Evolutionary conservation across 192 early-diverging fungal species (phyloP), one percentile per base, ranked within the genome.

Genomic region (Coemansia sp.): DNA sequence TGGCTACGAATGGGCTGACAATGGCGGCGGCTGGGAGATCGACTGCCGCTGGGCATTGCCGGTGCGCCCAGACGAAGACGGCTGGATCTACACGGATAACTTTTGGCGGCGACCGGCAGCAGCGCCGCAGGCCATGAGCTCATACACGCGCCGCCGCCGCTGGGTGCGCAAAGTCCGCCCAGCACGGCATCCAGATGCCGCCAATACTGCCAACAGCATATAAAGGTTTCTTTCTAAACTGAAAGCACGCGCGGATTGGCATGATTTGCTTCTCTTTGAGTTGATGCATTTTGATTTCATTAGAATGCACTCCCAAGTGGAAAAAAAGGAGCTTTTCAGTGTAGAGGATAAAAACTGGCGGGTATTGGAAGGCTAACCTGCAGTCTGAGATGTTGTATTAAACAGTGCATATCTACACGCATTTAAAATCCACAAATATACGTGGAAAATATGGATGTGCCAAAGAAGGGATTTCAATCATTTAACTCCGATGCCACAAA

Each of bases 71-170:
- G 88, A 64, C 54, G 72, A 68, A 18, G 72, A 83, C 19, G 84
- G 84, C 5, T 90, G 88, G 88, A 57, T 79, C 43, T 90, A 90
- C 63, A 78, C 80, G 0, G 84, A 88, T 77, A 82, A 90, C 59
- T 66, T 72, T 41, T 90, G 88, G 88, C 67, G 65, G 16, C 68
- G 75, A n/a, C 77, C 70, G 16, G 64, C 72, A 50, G 38, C 65
- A 18, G 49, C 57, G 0, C 72, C 71, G 19, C 72, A 77, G 19
- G 57, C 59, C 7, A 59, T 87, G 51, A 62, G 68, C 16, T 78
- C 70, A 6, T 74, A 85, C 33, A 90, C 88, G 14, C 68, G 88
- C 12, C 72, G 88, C 20, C 62, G 88, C 20, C 80, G 71, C 61
- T 90, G 88, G 88, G 65, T 79, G n/a, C 65, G 76, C 43, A 61